phyloP scores from a whole-genome alignment of 2,329 filamentous ascomycete genomes.

The Bipolaris cookei region DNA sequence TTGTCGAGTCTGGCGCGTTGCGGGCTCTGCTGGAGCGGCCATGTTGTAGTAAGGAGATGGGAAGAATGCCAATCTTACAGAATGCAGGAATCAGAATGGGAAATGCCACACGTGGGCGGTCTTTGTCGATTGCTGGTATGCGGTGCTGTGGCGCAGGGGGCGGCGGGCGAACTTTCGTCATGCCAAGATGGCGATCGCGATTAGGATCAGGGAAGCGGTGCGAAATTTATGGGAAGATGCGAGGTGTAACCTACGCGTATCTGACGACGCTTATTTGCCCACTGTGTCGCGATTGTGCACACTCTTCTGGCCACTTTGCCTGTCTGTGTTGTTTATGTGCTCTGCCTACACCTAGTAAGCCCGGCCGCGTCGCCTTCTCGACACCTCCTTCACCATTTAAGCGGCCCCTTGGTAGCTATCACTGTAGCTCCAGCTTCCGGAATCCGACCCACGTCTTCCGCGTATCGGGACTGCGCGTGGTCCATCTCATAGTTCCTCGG shows the following conservation, averaged over 20 bases:
- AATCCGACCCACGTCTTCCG: slow-evolving; percentile 23
- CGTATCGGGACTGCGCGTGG: slow-evolving; percentile 7
- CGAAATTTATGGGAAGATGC: slow-evolving; percentile 31
- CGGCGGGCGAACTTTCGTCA: slow-evolving; percentile 28
- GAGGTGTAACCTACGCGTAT: slow-evolving; percentile 26
- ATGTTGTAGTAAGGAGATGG: background rate
- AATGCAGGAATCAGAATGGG: slow-evolving; percentile 23
- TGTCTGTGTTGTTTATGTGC: background rate
- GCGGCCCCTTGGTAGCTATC: slow-evolving; percentile 12
- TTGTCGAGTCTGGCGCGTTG: too few relatives aligned
- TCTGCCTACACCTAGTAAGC: slow-evolving; percentile 1
- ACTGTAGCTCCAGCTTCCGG: background rate
- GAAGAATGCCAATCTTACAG: slow-evolving; percentile 3
- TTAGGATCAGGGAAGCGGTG: slow-evolving; percentile 33
- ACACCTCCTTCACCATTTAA: slow-evolving; percentile 9
- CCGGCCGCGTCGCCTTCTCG: slow-evolving; percentile 5
- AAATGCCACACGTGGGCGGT: slow-evolving; percentile 26
- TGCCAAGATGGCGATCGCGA: slow-evolving; percentile 34
- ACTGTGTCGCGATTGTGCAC: background rate
- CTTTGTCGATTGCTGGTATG: background rate
- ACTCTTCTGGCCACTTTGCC: slow-evolving; percentile 1
- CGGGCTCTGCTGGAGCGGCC: too few relatives aligned
- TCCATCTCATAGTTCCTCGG: slow-evolving; percentile 5
- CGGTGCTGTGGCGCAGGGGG: slow-evolving; percentile 24
- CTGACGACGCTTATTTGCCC: slow-evolving; percentile 17